Percentiles rank a stretch among this genome's conserved stretches.
Evolutionary conservation across 306 rosid species (phyloP).

Genomic region (Cyclanthera cordifolia): DNA sequence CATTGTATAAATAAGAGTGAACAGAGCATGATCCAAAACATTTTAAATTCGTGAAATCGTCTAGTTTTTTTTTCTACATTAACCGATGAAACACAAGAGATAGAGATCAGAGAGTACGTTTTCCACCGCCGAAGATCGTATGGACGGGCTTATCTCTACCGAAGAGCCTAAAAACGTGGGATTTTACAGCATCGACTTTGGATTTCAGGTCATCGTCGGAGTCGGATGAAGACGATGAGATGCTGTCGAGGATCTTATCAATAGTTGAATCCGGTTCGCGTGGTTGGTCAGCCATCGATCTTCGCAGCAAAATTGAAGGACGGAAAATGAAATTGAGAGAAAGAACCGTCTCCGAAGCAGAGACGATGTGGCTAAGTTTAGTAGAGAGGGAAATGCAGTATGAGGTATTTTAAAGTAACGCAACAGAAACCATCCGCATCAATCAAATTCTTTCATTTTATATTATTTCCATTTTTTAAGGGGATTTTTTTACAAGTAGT

Average conservation of each 20-base stretch:
- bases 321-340: neutral
- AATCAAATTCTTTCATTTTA: too few species aligned
- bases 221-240: constrained; percentile 31
- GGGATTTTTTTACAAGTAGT: too few species aligned
- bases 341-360: neutral
- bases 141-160: constrained; percentile 75
- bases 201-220: constrained; percentile 28
- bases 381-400: constrained; percentile 16
- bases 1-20: neutral
- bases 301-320: neutral
- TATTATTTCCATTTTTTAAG: too few species aligned
- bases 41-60: neutral
- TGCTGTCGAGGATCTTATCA: constrained; percentile 28
- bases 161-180: constrained; percentile 51
- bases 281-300: constrained; percentile 29
- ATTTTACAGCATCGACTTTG: constrained; percentile 7
- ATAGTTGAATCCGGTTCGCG: constrained; percentile 27
- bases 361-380: neutral
- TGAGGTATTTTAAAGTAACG: constrained; percentile 14
- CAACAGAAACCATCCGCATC: too few species aligned
- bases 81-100: constrained; percentile 11
- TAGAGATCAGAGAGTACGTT: constrained; percentile 28
- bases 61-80: constrained; percentile 11
- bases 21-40: neutral
- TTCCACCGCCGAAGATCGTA: constrained; percentile 70